Percentiles rank a stretch among this genome's conserved stretches.
Conservation (phyloP, 1,284 basidiomycete genomes). For the Spongispora temasekensis region DNA sequence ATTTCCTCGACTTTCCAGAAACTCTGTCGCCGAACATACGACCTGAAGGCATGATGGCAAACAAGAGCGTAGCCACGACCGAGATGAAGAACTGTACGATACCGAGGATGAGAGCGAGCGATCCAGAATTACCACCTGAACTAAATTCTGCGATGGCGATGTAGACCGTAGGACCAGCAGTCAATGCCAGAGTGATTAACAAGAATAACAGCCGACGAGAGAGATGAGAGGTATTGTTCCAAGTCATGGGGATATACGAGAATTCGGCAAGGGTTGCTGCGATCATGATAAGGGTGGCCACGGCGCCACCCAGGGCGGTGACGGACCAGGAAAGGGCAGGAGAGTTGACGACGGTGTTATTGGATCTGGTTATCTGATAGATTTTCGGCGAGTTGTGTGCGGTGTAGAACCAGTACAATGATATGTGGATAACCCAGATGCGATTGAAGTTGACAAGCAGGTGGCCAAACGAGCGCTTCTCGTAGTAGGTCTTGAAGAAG, state of each 20-base stretch:
- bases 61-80: slow-evolving; percentile 77
- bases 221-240: slow-evolving; percentile 96
- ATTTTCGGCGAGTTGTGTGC: slow-evolving; percentile 90
- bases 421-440: slow-evolving; percentile 94
- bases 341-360: slow-evolving; percentile 48
- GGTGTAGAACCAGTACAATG: slow-evolving; percentile 93
- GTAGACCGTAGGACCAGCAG: slow-evolving; percentile 89
- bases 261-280: slow-evolving; percentile 90
- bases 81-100: slow-evolving; percentile 94
- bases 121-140: slow-evolving; percentile 55
- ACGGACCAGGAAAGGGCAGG: slow-evolving; percentile 86
- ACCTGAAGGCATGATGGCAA: slow-evolving; percentile 87
- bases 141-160: slow-evolving; percentile 71
- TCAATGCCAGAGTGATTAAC: slow-evolving; percentile 79
- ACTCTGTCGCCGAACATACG: slow-evolving; percentile 96
- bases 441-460: slow-evolving; percentile 97
- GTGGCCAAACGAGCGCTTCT: slow-evolving; percentile 93
- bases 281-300: slow-evolving; percentile 92
- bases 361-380: slow-evolving; percentile 48
- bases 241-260: slow-evolving; percentile 93
- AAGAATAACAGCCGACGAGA: slow-evolving; percentile 86
- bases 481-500: slow-evolving; percentile 97
- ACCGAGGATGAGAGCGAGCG: slow-evolving; percentile 80
- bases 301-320: slow-evolving; percentile 86
- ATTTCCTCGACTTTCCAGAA: slow-evolving; percentile 90